phyloP scores from a whole-genome alignment of 148 eudicot species.

The Polygonum maritimum region DNA sequence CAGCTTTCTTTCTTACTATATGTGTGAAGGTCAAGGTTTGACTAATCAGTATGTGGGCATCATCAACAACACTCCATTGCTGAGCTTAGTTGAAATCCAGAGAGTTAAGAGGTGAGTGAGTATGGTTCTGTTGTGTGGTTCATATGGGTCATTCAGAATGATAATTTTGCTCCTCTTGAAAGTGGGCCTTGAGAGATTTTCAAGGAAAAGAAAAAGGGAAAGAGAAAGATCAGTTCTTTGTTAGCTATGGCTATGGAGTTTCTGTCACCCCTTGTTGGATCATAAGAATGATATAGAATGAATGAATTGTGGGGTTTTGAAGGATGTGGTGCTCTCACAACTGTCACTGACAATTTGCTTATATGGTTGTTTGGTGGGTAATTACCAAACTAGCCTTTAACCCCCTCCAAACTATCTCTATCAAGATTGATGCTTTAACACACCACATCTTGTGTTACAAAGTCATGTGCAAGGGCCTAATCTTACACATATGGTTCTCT shows the following conservation, averaged over 20 bases:
- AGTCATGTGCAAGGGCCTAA: neutral
- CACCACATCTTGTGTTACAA: neutral
- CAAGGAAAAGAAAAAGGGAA: neutral
- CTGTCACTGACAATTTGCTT: conserved; percentile 10
- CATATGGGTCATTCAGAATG: neutral
- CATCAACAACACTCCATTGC: neutral
- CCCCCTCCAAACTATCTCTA: neutral
- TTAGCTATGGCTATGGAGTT: neutral
- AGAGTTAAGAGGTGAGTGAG: neutral
- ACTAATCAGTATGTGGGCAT: neutral
- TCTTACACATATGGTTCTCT: neutral
- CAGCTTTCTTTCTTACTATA: neutral
- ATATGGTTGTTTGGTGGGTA: conserved; percentile 3
- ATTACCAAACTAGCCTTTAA: conserved; percentile 1
- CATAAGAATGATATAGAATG: neutral
- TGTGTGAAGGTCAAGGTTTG: conserved; percentile 8
- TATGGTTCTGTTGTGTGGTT: neutral
- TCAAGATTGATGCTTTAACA: neutral
- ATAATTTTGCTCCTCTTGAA: neutral
- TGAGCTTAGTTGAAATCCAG: neutral
- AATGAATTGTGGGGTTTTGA: neutral
- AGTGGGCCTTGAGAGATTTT: neutral
- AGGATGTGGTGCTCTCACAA: conserved; percentile 1
- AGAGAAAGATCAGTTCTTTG: neutral
- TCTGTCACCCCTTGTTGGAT: neutral